Base-by-base conservation (phyloP, 352 stramenopile genomes). In the Pythium apleroticum region DNA sequence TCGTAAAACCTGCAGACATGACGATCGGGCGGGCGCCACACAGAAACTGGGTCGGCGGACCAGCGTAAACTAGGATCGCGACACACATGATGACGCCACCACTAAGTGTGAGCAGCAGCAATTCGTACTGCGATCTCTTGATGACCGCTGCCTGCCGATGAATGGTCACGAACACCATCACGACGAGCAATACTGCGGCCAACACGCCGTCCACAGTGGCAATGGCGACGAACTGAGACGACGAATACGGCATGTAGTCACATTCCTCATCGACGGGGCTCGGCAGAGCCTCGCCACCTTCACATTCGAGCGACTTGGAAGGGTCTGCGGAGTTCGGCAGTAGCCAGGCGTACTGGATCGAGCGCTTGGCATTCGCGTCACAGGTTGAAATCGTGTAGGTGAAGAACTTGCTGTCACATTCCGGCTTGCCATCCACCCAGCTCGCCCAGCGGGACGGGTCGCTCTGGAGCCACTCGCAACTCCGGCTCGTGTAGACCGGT, bases 121-220 rank as follows among this genome's bases (percentile, higher is more conserved):
- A 78, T 54, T 90, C 76, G 56, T 74, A 89, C 65, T 92, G 84
- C 0, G 81, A 89, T 19, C 84, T 78, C 59, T 90, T 90, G 60
- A 90, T 72, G 28, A 88, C 74, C 1, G 81, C 76, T 17, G 14
- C 54, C 50, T 37, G 28, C 52, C 76, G 76, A 30, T 75, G 52
- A 0, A 48, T 30, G 55, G 65, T 37, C 6, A 84, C 66, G 30
- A 82, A 69, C 5, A 24, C 24, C 28, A 72, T 72, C 35, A 72
- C 43, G 27, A 52, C 12, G 0, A 37, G 22, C 15, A 76, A n/a
- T 30, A 75, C 54, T 19, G 69, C 71, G 0, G 70, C 76, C 7
- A 83, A 39, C 12, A 85, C 25, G 7, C 20, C 35, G 17, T 84
- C 55, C 68, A 89, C 52, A 77, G 77, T 27, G 1, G 56, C 8